Evolutionary conservation across 257 asterid species (phyloP), one percentile per base, ranked within the genome.

Genomic region (Rehmannia glutinosa): DNA sequence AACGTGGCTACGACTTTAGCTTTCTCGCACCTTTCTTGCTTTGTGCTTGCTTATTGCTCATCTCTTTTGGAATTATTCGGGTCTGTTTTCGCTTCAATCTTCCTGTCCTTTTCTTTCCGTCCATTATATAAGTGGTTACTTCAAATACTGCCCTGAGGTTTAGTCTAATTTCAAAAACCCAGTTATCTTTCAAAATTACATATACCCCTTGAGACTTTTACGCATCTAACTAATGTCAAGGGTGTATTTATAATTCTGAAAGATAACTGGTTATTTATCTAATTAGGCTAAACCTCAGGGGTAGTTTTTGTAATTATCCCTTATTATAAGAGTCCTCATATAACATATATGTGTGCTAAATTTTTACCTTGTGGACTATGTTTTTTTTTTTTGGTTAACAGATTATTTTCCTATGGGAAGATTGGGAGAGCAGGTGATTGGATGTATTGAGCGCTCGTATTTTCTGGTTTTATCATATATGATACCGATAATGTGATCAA

Each of bases 401-500:
- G 92, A 66, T 81, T 9, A 36, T 83, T 56, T 87, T 20, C 90
- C 87, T 0, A 21, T 79, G 68, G 92, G 92, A 35, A 32, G 39
- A 32, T 0, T 57, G 19, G 78, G 72, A 5, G 74, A 62, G 58
- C 72, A 74, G 72, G 82, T 82, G 59, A 69, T 75, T 24, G 89
- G 85, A 3, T 83, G 85, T 9, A 41, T 88, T 0, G 86, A 21
- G 90, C 90, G 8, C 73, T 88, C 8, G 69, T 88, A 2, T 83
- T 86, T 78, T 83, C 93, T 0, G 91, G 81, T 12, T 86, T 76
- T 53, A 82, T 88, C 47, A 71, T 88, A 66, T 88, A 83, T 52
- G 96, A 88, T 10, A 88, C 96, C 0, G 86, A 88, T 55, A 88
- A 86, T 32, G 28, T 86, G 68, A 88, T 88, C 76, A 88, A 84